phyloP scores from a whole-genome alignment of 2,329 filamentous ascomycete species.

The Venturiaceae sp. region DNA sequence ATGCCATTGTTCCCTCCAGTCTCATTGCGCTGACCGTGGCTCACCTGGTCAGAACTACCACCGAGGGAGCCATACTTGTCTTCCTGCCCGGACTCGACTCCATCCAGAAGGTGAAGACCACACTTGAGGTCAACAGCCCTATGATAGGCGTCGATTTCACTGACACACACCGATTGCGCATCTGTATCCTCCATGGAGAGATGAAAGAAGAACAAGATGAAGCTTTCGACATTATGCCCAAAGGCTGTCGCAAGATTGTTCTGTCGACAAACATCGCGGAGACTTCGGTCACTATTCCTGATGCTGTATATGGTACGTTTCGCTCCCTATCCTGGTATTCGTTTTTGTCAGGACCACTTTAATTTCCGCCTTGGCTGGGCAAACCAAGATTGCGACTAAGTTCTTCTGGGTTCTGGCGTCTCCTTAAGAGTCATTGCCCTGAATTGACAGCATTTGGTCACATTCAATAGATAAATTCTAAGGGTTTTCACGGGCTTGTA shows the following conservation, averaged over 20 bases:
- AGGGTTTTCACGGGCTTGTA: too few species aligned
- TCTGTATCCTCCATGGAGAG: slow-evolving; percentile 38
- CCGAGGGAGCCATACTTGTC: slow-evolving; percentile 30
- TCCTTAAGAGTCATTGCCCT: too few species aligned
- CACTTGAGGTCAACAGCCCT: slow-evolving; percentile 16
- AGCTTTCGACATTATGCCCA: slow-evolving; percentile 29
- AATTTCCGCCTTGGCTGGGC: too few species aligned
- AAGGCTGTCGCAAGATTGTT: slow-evolving; percentile 38
- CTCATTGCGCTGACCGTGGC: slow-evolving; percentile 7
- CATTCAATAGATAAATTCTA: too few species aligned
- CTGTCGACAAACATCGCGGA: slow-evolving; percentile 43
- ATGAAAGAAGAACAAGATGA: slow-evolving; percentile 32
- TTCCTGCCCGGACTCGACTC: slow-evolving; percentile 38
- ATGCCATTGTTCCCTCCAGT: not conserved
- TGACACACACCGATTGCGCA: slow-evolving; percentile 28
- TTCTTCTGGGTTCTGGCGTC: not conserved
- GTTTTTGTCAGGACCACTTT: too few species aligned
- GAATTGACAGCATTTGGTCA: too few species aligned
- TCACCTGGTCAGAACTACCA: slow-evolving; percentile 4
- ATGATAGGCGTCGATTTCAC: slow-evolving; percentile 25
- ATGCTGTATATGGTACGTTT: slow-evolving; percentile 32
- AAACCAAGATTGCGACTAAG: too few species aligned
- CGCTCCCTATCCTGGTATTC: too few species aligned
- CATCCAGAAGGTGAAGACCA: slow-evolving; percentile 21
- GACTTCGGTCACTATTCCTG: slow-evolving; percentile 41